These are phyloP conservation scores for Zasmidium cellare DNA, from an alignment of 2,329 filamentous ascomycete genomes.

Conservation along the genomic window DNA sequence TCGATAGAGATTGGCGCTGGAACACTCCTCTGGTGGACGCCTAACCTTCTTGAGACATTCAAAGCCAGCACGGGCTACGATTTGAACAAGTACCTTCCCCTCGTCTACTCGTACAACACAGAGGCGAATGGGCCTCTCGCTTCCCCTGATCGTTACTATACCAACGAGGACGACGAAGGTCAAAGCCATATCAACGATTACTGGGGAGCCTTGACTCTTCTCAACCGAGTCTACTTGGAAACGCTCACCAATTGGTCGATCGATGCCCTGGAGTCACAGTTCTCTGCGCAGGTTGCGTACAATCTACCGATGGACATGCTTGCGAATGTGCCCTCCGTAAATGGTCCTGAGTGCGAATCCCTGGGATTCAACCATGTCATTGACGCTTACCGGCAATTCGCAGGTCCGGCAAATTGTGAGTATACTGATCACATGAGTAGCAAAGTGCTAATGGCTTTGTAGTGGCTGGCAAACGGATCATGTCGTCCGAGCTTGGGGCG, in stretches of 20 bases:
- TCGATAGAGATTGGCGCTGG: slow-evolving; percentile 33
- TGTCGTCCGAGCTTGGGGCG: slow-evolving; percentile 39
- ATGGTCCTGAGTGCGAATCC: slow-evolving; percentile 38
- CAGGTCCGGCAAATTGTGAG: slow-evolving; percentile 33
- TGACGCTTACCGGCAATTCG: slow-evolving; percentile 37
- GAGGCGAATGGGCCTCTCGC: slow-evolving; percentile 22
- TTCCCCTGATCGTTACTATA: slow-evolving; percentile 24
- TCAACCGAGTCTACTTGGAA: slow-evolving; percentile 33
- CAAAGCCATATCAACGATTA: slow-evolving; percentile 32
- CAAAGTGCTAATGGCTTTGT: neutral
- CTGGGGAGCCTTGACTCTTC: slow-evolving; percentile 30
- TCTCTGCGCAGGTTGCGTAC: slow-evolving; percentile 35
- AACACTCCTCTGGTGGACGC: slow-evolving; percentile 29
- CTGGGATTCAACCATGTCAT: slow-evolving; percentile 35
- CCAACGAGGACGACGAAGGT: slow-evolving; percentile 25
- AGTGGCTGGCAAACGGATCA: slow-evolving; percentile 31
- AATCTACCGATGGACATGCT: slow-evolving; percentile 39
- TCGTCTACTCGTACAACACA: slow-evolving; percentile 30
- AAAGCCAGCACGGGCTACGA: slow-evolving; percentile 28
- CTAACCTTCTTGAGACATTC: slow-evolving; percentile 27
- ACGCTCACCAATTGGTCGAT: slow-evolving; percentile 30
- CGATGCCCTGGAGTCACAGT: slow-evolving; percentile 26
- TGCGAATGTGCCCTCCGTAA: slow-evolving; percentile 31
- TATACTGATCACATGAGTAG: neutral
- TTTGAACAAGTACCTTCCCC: slow-evolving; percentile 33